Evolutionary conservation across 176 grass and related monocot genomes (phyloP).

Genomic region (Triticum turgidum): DNA sequence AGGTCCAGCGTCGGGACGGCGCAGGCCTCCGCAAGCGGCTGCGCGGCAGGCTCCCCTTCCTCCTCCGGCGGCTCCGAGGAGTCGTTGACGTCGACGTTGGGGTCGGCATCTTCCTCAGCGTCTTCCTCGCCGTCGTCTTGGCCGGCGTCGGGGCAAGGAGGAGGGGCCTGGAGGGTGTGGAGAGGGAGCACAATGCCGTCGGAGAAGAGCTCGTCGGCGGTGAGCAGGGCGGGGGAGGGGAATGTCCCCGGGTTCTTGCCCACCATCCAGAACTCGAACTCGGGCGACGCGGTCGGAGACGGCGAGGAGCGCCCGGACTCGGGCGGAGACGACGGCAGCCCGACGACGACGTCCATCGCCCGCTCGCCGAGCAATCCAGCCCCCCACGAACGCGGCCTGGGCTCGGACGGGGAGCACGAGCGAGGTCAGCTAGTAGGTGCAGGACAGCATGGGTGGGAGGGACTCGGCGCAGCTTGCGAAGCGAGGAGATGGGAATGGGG

Average conservation of each 20-base stretch:
- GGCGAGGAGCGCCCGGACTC: conserved; percentile 41
- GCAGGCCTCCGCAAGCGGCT: conserved; percentile 31
- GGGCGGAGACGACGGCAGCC: neutral
- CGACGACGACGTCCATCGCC: conserved; percentile 33
- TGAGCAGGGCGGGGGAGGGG: conserved; percentile 50
- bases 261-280: conserved; percentile 99
- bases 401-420: neutral
- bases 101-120: neutral
- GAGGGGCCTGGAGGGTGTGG: conserved; percentile 41
- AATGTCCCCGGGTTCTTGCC: conserved; percentile 52
- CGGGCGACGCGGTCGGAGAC: conserved; percentile 60
- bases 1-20: conserved; percentile 43
- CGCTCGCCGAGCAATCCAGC: neutral
- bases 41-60: neutral
- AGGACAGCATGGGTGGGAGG: neutral
- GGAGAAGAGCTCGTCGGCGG: conserved; percentile 99
- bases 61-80: neutral
- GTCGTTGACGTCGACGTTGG: neutral
- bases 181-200: conserved; percentile 92
- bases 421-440: neutral
- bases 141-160: neutral
- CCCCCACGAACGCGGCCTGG: neutral
- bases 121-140: neutral
- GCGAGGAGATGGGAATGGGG: neutral
- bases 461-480: neutral